Evolutionary conservation across 139 green algal genomes (phyloP).

Genomic region (Chlorella sp.): DNA sequence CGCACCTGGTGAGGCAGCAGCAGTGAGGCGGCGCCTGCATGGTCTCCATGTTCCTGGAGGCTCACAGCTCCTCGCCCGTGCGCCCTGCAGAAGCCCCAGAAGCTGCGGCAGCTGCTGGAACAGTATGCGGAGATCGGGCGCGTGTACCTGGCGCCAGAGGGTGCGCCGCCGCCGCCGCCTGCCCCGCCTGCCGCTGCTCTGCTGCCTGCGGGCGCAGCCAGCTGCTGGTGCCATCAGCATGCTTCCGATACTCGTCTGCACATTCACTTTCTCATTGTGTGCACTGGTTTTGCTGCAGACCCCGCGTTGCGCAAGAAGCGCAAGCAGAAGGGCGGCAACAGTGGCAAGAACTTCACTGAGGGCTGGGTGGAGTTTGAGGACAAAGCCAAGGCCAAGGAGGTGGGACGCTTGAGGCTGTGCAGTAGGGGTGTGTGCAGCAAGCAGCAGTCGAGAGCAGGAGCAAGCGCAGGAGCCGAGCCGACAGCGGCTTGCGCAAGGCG

Average conservation of each 20-base stretch:
- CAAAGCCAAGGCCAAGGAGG: constrained; percentile 87
- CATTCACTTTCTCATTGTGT: background rate
- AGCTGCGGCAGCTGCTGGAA: constrained; percentile 88
- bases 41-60: constrained; percentile 38
- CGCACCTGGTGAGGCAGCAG: constrained; percentile 57
- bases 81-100: constrained; percentile 86
- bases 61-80: constrained; percentile 28
- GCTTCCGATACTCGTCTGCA: background rate
- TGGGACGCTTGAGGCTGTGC: constrained; percentile 22
- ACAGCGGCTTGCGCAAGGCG: no score
- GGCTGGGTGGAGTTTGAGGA: constrained; percentile 98
- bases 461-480: background rate
- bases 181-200: background rate
- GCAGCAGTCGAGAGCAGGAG: no score
- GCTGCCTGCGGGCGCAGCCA: background rate
- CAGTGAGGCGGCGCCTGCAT: constrained; percentile 9
- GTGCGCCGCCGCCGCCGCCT: constrained; percentile 15
- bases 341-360: constrained; percentile 94
- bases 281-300: constrained; percentile 35
- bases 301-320: constrained; percentile 47
- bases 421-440: background rate
- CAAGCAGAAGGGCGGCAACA: constrained; percentile 74
- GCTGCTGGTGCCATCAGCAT: background rate
- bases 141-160: constrained; percentile 90
- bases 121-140: constrained; percentile 78